Base-by-base conservation (phyloP, 140 eudicot genomes). In the Oenanthe javanica region DNA sequence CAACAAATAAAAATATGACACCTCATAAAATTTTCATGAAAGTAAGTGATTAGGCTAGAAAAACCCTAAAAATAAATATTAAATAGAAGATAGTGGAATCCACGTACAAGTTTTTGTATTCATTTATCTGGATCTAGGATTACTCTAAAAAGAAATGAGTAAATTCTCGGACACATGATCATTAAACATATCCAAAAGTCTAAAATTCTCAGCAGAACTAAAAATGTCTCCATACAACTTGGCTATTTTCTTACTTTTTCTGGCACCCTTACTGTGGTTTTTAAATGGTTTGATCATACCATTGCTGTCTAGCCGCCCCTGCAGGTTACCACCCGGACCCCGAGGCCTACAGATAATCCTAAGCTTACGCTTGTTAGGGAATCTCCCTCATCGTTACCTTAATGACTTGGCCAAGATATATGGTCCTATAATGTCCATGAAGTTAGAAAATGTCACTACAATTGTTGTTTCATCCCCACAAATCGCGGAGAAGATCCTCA, bases 271-370 rank as follows among this genome's bases (percentile, higher is more conserved):
- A 6, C 16, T 64, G 71, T 52, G 54, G 78, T 50, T 40, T 16
- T 54, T 23, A 6, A 43, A 50, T 13, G 49, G 72, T 21, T 2
- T 31, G 21, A 16, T 14, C 46, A 71, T 6, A 15, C 27, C 48
- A 16, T 1, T n/a, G 14, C 36, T 61, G 40, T 11, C 72, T 4
- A 12, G 6, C 48, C 46, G 59, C 48, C 83, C 31, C 31, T 31
- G 31, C 6, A 84, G 76, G 43, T 61, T 83, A 72, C 87, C 89
- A 45, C 89, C 89, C 0, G 81, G 85, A 31, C 87, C 87, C 2
- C 59, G 51, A 1, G 67, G 77, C 5, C 47, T 87, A 42, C 87
- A 86, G 5, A 87, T 87, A 45, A 87, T 87, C 25, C 87, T 87
- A 25, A 72, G 80, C 82, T 84, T 84, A 70, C 84, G 78, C 74